Conservation (phyloP, 192 early-diverging fungal species). For the Coemansia guatemalensis region DNA sequence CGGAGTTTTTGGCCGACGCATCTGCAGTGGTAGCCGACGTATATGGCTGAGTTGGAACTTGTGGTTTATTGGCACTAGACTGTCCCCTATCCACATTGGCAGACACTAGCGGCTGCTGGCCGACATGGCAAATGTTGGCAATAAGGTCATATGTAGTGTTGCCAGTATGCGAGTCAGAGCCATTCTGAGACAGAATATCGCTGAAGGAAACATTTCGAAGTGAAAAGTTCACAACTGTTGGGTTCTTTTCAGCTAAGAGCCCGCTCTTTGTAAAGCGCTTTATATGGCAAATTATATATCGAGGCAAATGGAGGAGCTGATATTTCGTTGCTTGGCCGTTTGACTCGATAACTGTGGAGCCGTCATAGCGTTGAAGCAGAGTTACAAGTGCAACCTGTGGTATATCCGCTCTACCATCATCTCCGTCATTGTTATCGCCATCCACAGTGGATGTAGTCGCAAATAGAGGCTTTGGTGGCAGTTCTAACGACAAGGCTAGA, state of each 20-base stretch:
- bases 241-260: slow-evolving; percentile 87
- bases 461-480: slow-evolving; percentile 90
- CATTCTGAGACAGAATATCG: slow-evolving; percentile 60
- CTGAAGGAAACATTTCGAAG: slow-evolving; percentile 83
- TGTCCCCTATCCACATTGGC: slow-evolving; percentile 1
- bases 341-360: slow-evolving; percentile 54
- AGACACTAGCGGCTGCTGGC: slow-evolving; percentile 51
- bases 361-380: slow-evolving; percentile 85
- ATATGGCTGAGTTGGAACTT: neutral
- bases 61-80: neutral
- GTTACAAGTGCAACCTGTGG: slow-evolving; percentile 86
- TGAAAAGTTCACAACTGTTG: slow-evolving; percentile 95
- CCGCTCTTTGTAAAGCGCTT: slow-evolving; percentile 88
- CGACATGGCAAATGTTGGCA: slow-evolving; percentile 90
- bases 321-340: slow-evolving; percentile 67
- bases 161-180: slow-evolving; percentile 38
- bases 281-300: slow-evolving; percentile 87
- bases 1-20: slow-evolving; percentile 27
- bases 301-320: slow-evolving; percentile 73
- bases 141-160: slow-evolving; percentile 73
- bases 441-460: slow-evolving; percentile 83
- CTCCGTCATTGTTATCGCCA: slow-evolving; percentile 67
- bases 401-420: slow-evolving; percentile 51
- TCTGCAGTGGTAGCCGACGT: neutral
- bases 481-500: slow-evolving; percentile 82